Evolutionary conservation across 805 yeast species (phyloP), one percentile per base, ranked within the genome.

Genomic region (Barnettozyma populi): DNA sequence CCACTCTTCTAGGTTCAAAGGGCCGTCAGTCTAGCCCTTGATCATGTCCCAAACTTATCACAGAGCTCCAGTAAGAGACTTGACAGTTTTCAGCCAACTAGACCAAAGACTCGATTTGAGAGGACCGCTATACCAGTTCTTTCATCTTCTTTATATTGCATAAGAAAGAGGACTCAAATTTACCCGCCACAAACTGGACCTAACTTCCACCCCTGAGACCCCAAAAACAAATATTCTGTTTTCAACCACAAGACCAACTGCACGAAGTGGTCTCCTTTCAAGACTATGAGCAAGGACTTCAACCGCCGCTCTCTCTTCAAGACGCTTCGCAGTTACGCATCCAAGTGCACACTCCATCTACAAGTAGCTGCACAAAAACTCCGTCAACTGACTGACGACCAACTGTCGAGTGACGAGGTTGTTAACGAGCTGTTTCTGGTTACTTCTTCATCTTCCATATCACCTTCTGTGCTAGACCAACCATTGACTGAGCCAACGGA

Each of bases 361-460:
- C 66, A 73, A 38, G 51, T 62, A 44, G 52, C 71, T 57, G 50
- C 63, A 51, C 48, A 60, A 51, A 47, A 62, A 60, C 52, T 79
- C 23, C 69, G 68, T 47, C 57, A 69, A 7, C 51, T 79, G 1
- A 72, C 82, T 2, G 81, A 79, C 53, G 78, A 73, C 19, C 71
- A 70, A 2, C 67, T 77, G 36, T 67, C 70, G 18, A 68, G 75
- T 4, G 79, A 76, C 65, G 80, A 78, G 52, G 65, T 70, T 1
- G 67, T 75, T 1, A 74, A 72, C 43, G 79, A 76, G 36, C 62
- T 80, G 11, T 81, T 81, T 57, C 71, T 71, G 14, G 61, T 70
- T 54, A 49, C 67, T 51, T 53, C 76, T 55, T 56, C 62, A 46
- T 38, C 75, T 60, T 56, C 62, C 2, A 49, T 58, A 5, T 53